Base-by-base conservation (phyloP, 768 basidiomycete genomes). In the Auriculariales sp. region DNA sequence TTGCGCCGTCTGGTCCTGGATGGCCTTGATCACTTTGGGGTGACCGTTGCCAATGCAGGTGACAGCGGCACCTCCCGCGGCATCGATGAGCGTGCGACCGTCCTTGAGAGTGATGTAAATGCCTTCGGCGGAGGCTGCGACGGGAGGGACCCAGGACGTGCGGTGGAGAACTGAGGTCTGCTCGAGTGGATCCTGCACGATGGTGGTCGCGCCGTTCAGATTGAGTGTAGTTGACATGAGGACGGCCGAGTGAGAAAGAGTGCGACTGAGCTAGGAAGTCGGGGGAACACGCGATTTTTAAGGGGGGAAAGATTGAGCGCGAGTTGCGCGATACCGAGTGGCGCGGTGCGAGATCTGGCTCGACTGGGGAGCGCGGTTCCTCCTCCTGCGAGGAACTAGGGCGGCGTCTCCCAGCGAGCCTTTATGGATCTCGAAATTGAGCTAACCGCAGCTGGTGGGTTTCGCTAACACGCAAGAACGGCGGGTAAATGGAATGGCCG, bases 61-160 rank as follows among this genome's bases (percentile, higher is more conserved):
- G 27, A 93, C 90, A 9, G 90, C 87, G 4, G 88, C 88, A 27
- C 89, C 90, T 39, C 90, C 90, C 39, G 86, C 78, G 5, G 74
- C 84, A 65, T 93, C 89, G 56, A 91, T 71, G 28, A 90, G 59
- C 50, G 65, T 73, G 47, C 67, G 69, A 0, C 88, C 89, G 62
- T 79, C 78, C 55, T 81, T 77, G 5, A 90, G 71, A 19, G 73
- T 72, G 36, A 90, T 64, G 58, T 89, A 86, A 30, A 79, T 72
- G 15, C 87, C 87, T 55, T 83, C 65, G 2, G 27, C 83, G 11
- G 71, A 62, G 14, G 74, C 68, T 3, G 83, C 87, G 11, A 88
- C 66, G 12, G 83, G 83, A 9, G 81, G 84, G 27, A 59, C 70
- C 81, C 81, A 86, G 1, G 84, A 79, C 11, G 81, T 86, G 48